Evolutionary conservation across 1,284 basidiomycete genomes (phyloP), one percentile per base, ranked within the genome.

Genomic region (Inonotus obliquus): DNA sequence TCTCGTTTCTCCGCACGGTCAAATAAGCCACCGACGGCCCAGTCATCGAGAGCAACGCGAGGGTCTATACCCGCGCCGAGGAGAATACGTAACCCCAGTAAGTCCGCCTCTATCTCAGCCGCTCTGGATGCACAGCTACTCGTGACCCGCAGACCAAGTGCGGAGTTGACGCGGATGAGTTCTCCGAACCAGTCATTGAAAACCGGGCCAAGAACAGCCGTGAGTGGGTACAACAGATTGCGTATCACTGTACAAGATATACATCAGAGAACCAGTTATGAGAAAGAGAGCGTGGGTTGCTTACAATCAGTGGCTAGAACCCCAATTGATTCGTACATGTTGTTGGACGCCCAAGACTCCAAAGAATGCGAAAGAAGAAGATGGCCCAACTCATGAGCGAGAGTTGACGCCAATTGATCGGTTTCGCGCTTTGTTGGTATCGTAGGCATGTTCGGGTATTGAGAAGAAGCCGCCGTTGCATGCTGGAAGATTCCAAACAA

Each of bases 161-260:
- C 61, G 29, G 61, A 62, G 37, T 47, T 59, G 32, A 39, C 29
- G 32, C 57, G 54, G 17, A 62, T 53, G 11, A 45, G 61, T 29
- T 62, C 49, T 1, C 61, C 56, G 29, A 62, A 54, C 60, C 60
- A 62, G 54, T 62, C 60, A 38, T 62, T 62, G 48, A 62, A 62
- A 10, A 45, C 39, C 27, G 61, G 61, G 14, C 61, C 56, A 13
- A 62, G 41, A 21, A 53, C 19, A 14, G 57, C 51, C n/a, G 61
- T 62, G 9, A 62, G 21, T 27, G 61, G 56, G 25, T 62, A 62
- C 21, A 62, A 27, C n/a, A 44, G 19, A 37, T 41, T 58, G 11
- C 57, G 61, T n/a, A 54, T 32, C n/a, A 62, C 61, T 62, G 41
- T 25, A 25, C 3, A 41, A 23, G 13, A 23, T 6, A 11, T 14